Conservation (phyloP, 352 stramenopile genomes). For the Globisporangium irregulare region DNA sequence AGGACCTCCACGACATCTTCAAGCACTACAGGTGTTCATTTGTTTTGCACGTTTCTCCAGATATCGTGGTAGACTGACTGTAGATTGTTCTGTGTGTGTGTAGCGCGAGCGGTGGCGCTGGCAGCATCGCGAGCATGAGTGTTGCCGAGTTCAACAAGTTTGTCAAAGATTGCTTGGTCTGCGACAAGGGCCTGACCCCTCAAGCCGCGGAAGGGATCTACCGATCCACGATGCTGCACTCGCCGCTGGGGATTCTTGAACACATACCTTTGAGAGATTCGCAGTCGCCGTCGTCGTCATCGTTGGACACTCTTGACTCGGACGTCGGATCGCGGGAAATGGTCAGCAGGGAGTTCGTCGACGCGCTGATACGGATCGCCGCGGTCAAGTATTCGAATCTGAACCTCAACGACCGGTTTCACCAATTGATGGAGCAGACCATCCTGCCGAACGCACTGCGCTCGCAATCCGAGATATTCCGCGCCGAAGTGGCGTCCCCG, state of each 20-base stretch:
- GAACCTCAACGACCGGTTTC: constrained; percentile 57
- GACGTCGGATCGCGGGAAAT: constrained; percentile 38
- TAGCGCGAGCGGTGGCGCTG: constrained; percentile 51
- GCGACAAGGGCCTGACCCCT: constrained; percentile 41
- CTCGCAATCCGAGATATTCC: constrained; percentile 74
- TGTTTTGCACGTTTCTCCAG: background rate
- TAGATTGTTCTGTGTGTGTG: background rate
- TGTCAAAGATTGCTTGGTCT: constrained; percentile 56
- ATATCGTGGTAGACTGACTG: background rate
- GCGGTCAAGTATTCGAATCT: constrained; percentile 42
- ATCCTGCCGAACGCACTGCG: constrained; percentile 67
- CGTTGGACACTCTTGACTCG: background rate
- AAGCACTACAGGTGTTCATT: constrained; percentile 69
- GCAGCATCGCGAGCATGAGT: constrained; percentile 71
- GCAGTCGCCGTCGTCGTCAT: background rate
- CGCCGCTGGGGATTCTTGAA: constrained; percentile 6
- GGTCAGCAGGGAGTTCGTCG: constrained; percentile 58
- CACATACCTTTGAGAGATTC: background rate
- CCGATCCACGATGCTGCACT: constrained; percentile 25
- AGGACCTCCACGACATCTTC: constrained; percentile 81
- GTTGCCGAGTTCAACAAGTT: constrained; percentile 75
- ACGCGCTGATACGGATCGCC: constrained; percentile 57
- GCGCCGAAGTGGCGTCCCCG: constrained; percentile 56
- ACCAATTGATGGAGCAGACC: constrained; percentile 62
- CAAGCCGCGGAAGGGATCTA: constrained; percentile 50